A percentile compares a stretch with the other conserved stretches of the same genome.
Conservation (phyloP, 208 protist genomes). For the Wallacemonas sp. region DNA sequence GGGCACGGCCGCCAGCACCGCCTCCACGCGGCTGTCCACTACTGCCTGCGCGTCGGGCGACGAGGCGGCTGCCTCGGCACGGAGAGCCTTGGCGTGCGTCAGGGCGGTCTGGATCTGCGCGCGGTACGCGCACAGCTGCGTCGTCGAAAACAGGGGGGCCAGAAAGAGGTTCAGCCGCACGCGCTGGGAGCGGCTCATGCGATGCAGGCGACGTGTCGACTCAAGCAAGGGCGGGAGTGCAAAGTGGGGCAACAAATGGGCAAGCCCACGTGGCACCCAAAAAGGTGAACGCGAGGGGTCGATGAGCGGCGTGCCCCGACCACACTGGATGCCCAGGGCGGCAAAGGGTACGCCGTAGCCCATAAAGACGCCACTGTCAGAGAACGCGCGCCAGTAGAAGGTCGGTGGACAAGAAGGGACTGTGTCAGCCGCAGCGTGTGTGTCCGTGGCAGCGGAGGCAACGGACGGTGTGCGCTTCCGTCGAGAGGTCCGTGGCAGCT, state of each 20-base stretch:
- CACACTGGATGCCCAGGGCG: too few species aligned
- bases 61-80: background rate
- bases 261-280: background rate
- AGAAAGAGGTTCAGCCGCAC: constrained; percentile 10
- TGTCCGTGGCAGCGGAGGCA: background rate
- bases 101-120: background rate
- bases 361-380: background rate
- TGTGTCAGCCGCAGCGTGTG: too few species aligned
- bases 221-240: background rate
- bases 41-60: background rate
- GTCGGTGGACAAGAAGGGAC: too few species aligned
- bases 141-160: background rate
- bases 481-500: too few species aligned
- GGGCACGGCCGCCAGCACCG: background rate
- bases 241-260: constrained; percentile 2
- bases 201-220: background rate
- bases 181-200: constrained; percentile 14
- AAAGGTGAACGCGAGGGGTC: too few species aligned
- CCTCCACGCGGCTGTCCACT: background rate
- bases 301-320: too few species aligned
- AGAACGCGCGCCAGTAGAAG: constrained; percentile 15
- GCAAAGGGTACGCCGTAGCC: background rate
- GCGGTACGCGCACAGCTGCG: background rate
- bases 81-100: background rate
- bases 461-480: too few species aligned